A percentile compares a stretch with the other conserved stretches of the same genome.
Conservation (phyloP, 129 eudicot species). For the Pseudognaphalium luteoalbum region DNA sequence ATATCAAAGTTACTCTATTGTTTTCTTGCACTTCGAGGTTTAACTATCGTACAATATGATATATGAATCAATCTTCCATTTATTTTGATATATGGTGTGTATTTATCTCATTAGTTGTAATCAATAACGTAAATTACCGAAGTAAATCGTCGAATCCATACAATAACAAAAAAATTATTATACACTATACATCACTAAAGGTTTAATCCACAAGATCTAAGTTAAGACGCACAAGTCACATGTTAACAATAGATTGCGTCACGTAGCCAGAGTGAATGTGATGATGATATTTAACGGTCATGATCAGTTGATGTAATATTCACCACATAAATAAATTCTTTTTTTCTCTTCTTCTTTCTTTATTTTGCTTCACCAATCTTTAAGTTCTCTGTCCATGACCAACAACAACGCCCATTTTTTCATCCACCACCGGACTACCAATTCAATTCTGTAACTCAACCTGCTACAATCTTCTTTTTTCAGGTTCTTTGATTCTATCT, state of each 20-base stretch:
- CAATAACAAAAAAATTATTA: too few relatives aligned
- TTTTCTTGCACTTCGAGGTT: too few relatives aligned
- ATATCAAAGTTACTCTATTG: too few relatives aligned
- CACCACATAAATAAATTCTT: constrained; percentile 31
- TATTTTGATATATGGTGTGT: too few relatives aligned
- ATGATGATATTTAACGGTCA: constrained; percentile 27
- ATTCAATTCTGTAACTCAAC: constrained; percentile 1
- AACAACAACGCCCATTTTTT: constrained; percentile 3
- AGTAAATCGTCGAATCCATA: too few relatives aligned
- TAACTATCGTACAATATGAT: too few relatives aligned
- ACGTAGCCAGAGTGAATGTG: constrained; percentile 17
- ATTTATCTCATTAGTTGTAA: too few relatives aligned
- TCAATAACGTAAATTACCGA: too few relatives aligned
- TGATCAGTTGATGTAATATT: constrained; percentile 25
- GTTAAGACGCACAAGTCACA: background rate
- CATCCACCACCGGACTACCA: constrained; percentile 13
- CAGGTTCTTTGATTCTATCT: constrained; percentile 10
- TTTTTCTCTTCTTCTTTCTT: constrained; percentile 14
- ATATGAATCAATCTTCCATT: too few relatives aligned
- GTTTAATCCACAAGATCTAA: too few relatives aligned
- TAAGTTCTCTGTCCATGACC: constrained; percentile 29
- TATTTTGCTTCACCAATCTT: background rate
- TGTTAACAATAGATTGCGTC: constrained; percentile 18
- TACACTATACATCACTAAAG: too few relatives aligned
- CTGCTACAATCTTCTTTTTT: background rate